Evolutionary conservation across 1,284 basidiomycete species (phyloP), one percentile per base, ranked within the genome.

Genomic region (Macrocystidia cucumis): DNA sequence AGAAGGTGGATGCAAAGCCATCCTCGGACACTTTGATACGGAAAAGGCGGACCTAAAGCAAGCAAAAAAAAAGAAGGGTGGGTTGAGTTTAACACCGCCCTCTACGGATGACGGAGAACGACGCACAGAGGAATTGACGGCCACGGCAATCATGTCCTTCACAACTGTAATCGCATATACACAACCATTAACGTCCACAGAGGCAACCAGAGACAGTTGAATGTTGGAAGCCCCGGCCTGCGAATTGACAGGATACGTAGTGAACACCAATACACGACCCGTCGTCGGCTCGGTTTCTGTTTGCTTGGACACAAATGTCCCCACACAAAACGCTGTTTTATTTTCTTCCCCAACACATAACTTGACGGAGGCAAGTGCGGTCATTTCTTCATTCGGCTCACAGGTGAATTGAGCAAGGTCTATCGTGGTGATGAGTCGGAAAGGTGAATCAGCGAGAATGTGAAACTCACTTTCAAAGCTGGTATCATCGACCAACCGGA

Each of bases 121-220:
- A 65, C 82, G 31, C 47, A 89, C 87, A 17, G 81, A 74, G 11
- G 81, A 77, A 48, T 88, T 86, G 20, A 89, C 69, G 0, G 85
- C 76, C 1, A 78, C 86, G 1, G 78, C 69, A 19, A 91, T 57
- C 41, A 64, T 56, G 12, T 64, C 65, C 19, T 71, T 54, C 5
- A 71, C 49, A 18, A 51, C 43, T 1, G 64, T 60, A 18, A 88
- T 42, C 5, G 74, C 64, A 49, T 77, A 84, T 1, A 85, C 73
- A 46, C 76, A 78, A 8, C 84, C 84, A 12, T 55, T 48, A 9
- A 76, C 67, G 3, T 64, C 51, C 1, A 50, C 43, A 5, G 63
- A 60, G 0, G 69, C 54, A 2, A 66, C 44, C 12, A 69, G 46
- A 9, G 56, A 54, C 11, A 69, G 49, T 21, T 65, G 62, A n/a